These are phyloP conservation scores for Erodium texanum DNA, from an alignment of 441 rosid genomes.

Conservation along the genomic window DNA sequence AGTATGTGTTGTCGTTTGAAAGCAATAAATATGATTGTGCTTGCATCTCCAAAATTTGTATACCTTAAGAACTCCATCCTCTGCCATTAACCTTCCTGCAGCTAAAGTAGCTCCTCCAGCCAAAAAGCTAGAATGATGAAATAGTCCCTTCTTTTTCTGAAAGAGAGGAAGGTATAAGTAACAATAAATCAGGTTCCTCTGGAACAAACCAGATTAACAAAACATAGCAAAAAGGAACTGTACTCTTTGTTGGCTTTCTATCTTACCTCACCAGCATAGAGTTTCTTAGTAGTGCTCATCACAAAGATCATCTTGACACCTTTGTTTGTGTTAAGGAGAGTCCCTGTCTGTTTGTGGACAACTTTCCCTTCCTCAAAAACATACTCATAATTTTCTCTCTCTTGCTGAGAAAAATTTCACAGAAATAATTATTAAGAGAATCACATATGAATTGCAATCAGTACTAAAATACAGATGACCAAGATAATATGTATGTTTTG, in stretches of 20 bases:
- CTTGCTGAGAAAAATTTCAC: conserved; percentile 46
- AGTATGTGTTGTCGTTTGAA: neutral
- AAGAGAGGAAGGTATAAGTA: conserved; percentile 10
- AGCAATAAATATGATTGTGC: neutral
- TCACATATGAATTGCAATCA: neutral
- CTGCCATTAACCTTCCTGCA: conserved; percentile 70
- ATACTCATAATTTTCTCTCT: conserved; percentile 71
- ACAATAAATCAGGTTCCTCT: neutral
- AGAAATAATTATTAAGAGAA: neutral
- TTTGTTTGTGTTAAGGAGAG: conserved; percentile 41
- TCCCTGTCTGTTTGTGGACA: conserved; percentile 46
- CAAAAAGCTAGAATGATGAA: conserved; percentile 91
- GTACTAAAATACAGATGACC: neutral
- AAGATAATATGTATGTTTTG: neutral
- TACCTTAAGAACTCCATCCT: conserved; percentile 72
- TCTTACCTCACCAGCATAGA: conserved; percentile 67
- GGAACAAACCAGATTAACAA: neutral
- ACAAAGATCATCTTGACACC: conserved; percentile 79
- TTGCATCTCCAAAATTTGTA: neutral
- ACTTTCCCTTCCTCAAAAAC: conserved; percentile 49
- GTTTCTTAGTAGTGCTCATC: conserved; percentile 66
- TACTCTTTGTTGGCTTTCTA: neutral
- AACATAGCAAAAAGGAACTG: neutral
- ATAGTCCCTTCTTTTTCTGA: conserved; percentile 85
- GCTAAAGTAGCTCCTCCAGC: conserved; percentile 91